These are phyloP conservation scores for Neohortaea acidophila DNA, from an alignment of 495 filamentous ascomycete genomes.

Conservation along the genomic window DNA sequence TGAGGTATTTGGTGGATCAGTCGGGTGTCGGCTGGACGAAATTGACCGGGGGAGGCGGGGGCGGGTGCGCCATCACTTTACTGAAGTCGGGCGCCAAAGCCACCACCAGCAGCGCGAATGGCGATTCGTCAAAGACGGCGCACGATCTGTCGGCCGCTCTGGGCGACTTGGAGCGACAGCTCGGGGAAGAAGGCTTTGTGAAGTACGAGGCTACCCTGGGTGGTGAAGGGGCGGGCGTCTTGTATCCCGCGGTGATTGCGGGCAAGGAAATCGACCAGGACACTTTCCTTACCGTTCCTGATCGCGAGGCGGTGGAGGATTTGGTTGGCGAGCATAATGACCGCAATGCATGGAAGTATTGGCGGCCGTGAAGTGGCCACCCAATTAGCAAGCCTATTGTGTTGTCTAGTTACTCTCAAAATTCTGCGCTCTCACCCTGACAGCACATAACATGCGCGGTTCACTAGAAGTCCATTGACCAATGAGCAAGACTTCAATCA, in stretches of 20 bases:
- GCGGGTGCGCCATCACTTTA: conserved; percentile 86
- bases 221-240: conserved; percentile 79
- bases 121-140: background rate
- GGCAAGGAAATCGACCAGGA: conserved; percentile 87
- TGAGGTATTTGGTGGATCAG: conserved; percentile 80
- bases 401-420: background rate
- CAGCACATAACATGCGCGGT: background rate
- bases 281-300: conserved; percentile 70
- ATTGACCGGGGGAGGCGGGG: conserved; percentile 86
- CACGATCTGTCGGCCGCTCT: conserved; percentile 22
- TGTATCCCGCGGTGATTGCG: conserved; percentile 76
- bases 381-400: background rate
- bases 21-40: conserved; percentile 93
- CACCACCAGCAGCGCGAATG: background rate
- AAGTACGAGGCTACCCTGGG: conserved; percentile 79
- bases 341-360: conserved; percentile 85
- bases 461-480: too few relatives aligned
- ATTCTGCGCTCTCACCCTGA: background rate
- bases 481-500: too few relatives aligned
- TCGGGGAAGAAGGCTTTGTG: conserved; percentile 62
- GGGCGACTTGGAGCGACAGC: conserved; percentile 44
- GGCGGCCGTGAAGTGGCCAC: conserved; percentile 31
- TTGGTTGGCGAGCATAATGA: conserved; percentile 41
- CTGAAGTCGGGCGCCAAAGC: conserved; percentile 43
- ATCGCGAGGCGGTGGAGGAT: conserved; percentile 62